Percentiles rank a stretch among this genome's conserved stretches.
Evolutionary conservation across 768 basidiomycete genomes (phyloP).

Genomic region (Pisolithus orientalis): DNA sequence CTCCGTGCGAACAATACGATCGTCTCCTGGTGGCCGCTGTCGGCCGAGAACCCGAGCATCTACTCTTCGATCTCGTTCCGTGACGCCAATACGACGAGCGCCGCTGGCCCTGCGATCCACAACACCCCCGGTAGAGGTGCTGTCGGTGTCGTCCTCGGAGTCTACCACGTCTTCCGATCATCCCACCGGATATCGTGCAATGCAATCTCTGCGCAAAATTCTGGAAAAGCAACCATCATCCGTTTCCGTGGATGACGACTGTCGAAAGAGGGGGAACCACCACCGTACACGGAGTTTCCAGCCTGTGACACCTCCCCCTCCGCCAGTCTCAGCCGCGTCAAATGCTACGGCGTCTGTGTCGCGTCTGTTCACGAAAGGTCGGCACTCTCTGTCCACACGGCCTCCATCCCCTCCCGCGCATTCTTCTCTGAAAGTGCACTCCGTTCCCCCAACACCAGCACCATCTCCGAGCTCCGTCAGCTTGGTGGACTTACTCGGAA

Average conservation of each 20-base stretch:
- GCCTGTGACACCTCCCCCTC: conserved; percentile 42
- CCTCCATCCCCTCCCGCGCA: conserved; percentile 54
- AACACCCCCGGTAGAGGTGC: conserved; percentile 56
- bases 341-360: conserved; percentile 75
- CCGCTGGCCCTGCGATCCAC: conserved; percentile 30
- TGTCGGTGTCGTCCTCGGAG: conserved; percentile 43
- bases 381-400: conserved; percentile 55
- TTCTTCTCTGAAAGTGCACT: conserved; percentile 38
- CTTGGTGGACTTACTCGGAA: conserved; percentile 23
- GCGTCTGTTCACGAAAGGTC: conserved; percentile 61
- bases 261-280: conserved; percentile 8
- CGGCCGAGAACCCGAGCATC: conserved; percentile 5
- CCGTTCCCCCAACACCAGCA: conserved; percentile 30
- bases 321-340: conserved; percentile 54
- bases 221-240: conserved; percentile 45
- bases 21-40: conserved; percentile 11
- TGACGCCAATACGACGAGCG: conserved; percentile 23
- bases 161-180: conserved; percentile 51
- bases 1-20: conserved; percentile 5
- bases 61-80: conserved; percentile 21
- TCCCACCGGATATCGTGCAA: conserved; percentile 50
- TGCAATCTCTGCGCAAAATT: conserved; percentile 65
- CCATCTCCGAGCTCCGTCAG: conserved; percentile 29
- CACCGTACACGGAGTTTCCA: conserved; percentile 22
- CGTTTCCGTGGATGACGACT: conserved; percentile 14